These are phyloP conservation scores for Picochlorum sp. DNA, from an alignment of 139 green algal species.

Conservation along the genomic window DNA sequence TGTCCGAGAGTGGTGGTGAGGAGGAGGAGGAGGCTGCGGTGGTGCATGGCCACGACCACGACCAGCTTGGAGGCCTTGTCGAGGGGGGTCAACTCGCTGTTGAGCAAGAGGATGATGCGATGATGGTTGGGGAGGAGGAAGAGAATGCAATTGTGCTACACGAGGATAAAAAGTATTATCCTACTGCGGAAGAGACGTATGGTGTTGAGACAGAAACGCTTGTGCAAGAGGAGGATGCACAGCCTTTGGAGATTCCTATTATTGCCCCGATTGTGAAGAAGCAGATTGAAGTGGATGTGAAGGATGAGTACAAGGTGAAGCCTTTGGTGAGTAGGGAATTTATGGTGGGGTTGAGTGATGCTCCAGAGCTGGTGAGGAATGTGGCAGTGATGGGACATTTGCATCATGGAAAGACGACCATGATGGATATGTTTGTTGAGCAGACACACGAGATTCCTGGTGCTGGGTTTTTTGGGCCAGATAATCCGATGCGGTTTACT, in stretches of 20 bases:
- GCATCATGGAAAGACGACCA: conserved; percentile 94
- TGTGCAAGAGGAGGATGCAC: conserved; percentile 97
- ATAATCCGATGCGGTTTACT: conserved; percentile 74
- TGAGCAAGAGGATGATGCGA: conserved; percentile 22
- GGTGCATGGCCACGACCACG: background rate
- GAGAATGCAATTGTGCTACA: conserved; percentile 57
- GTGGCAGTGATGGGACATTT: conserved; percentile 89
- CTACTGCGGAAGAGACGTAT: conserved; percentile 88
- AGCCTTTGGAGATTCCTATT: conserved; percentile 94
- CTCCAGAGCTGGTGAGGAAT: conserved; percentile 80
- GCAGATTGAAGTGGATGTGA: conserved; percentile 47
- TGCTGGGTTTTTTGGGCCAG: conserved; percentile 20
- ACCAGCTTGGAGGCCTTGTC: background rate
- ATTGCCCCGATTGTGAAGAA: conserved; percentile 79
- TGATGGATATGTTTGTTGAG: conserved; percentile 98
- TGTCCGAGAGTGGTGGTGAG: conserved; percentile 67
- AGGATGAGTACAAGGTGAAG: conserved; percentile 42
- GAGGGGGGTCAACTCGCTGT: background rate
- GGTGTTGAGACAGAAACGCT: conserved; percentile 82
- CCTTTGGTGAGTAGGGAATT: conserved; percentile 62
- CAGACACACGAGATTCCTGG: conserved; percentile 69
- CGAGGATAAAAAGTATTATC: conserved; percentile 99
- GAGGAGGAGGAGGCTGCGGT: background rate
- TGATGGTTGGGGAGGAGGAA: conserved; percentile 33
- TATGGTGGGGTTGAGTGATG: conserved; percentile 49